Base-by-base conservation (phyloP, 805 yeast species). In the Torulaspora franciscae region DNA sequence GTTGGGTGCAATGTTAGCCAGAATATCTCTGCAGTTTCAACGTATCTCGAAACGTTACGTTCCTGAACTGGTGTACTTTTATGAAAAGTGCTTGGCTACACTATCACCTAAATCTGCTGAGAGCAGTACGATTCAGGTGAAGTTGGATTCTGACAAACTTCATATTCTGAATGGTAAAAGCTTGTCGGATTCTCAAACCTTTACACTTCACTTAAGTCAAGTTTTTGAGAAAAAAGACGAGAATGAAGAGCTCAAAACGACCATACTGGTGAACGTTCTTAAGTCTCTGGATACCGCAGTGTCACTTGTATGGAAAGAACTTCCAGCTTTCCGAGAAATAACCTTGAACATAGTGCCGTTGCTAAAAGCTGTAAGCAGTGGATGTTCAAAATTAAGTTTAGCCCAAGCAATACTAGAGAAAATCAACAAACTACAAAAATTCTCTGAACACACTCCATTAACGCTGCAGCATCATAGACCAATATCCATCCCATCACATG, bases 391-490 rank as follows among this genome's bases (percentile, higher is more conserved):
- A 54, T 40, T 68, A 67, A 27, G 52, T 42, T 47, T 48, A 7
- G 50, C 78, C 6, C 52, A 64, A 2, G 53, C 62, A n/a, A 48
- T 76, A 2, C 54, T 69, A 5, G 65, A 67, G 4, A 75, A 80
- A 47, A 59, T 83, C 28, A 62, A 61, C 22, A 82, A 77, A 55
- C 62, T 84, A 30, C 50, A 63, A 37, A 75, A 71, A 45, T 71
- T 82, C 51, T 69, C 73, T 30, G 79, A 74, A 40, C 77, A 85
- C 48, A 69, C 63, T 46, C 96, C 97, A 46, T 75, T 93, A 56
- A 71, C 79, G 11, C 73, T 93, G 50, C 99, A 93, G 68, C 69
- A 77, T 6, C 97, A 90, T 70, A 79, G 77, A 59, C 88, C 95
- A 19, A 62, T 93, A 45, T 85, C 96, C 3, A 85, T 93, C 59